Conservation (phyloP, 1,284 basidiomycete genomes). For the Cutaneotrichosporon cutaneum region DNA sequence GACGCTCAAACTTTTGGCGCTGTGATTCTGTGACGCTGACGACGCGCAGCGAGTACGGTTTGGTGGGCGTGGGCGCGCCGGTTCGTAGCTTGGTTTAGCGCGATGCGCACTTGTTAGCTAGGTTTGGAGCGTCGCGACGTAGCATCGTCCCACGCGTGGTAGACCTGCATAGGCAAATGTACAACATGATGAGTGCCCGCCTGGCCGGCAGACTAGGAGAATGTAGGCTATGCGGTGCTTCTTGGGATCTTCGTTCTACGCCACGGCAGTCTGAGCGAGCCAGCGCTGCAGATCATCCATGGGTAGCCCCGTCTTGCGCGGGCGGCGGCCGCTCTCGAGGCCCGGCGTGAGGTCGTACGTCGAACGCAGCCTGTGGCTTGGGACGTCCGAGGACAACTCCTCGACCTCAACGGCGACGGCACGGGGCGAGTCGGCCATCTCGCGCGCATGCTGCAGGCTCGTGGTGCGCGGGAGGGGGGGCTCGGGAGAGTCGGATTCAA, state of each 20-base stretch:
- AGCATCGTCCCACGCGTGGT: not conserved
- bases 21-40: not conserved
- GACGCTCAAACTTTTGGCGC: not conserved
- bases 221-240: not conserved
- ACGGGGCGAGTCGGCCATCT: not conserved
- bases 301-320: constrained; percentile 24
- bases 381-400: not conserved
- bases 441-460: not conserved
- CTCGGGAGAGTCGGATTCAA: not conserved
- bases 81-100: too few species aligned
- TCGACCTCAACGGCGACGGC: not conserved
- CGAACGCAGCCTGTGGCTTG: constrained; percentile 5
- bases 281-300: constrained; percentile 25
- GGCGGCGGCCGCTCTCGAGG: constrained; percentile 19
- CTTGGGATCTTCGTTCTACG: not conserved
- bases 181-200: constrained; percentile 2
- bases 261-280: constrained; percentile 17
- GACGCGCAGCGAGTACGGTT: too few species aligned
- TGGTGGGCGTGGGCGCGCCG: too few species aligned
- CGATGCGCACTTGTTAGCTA: too few species aligned
- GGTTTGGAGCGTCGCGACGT: too few species aligned
- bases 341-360: constrained; percentile 24
- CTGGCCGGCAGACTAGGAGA: not conserved
- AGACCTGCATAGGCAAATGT: not conserved
- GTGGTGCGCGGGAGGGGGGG: not conserved